Evolutionary conservation across 1,284 basidiomycete species (phyloP).

Genomic region (Heterobasidion irregulare): DNA sequence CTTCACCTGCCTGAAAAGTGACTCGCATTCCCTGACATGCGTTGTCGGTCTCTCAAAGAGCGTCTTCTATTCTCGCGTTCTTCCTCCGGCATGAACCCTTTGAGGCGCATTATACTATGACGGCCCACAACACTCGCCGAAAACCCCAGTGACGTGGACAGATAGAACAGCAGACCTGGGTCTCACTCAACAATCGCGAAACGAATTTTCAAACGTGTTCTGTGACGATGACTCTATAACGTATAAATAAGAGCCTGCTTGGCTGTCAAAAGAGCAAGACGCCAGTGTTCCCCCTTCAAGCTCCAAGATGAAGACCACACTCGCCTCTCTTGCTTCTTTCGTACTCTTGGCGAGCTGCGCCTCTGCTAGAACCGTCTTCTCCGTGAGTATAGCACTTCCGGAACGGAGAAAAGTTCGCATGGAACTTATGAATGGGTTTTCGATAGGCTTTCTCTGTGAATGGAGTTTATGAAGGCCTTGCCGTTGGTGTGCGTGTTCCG

Average conservation of each 20-base stretch:
- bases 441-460: slow-evolving; percentile 15
- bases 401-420: background rate
- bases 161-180: too few relatives aligned
- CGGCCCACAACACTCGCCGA: too few relatives aligned
- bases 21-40: background rate
- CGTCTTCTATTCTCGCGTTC: slow-evolving; percentile 2
- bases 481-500: slow-evolving; percentile 29
- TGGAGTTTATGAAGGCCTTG: slow-evolving; percentile 29
- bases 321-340: slow-evolving; percentile 17
- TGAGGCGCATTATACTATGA: background rate
- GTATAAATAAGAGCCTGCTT: too few relatives aligned
- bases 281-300: background rate
- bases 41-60: background rate
- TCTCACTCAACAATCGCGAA: too few relatives aligned
- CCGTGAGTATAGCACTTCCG: slow-evolving; percentile 16
- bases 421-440: slow-evolving; percentile 11
- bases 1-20: background rate
- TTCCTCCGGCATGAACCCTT: background rate
- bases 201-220: too few relatives aligned
- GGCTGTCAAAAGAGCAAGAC: background rate
- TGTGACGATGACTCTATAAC: too few relatives aligned
- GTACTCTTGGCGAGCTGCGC: slow-evolving; percentile 19
- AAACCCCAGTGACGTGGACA: too few relatives aligned
- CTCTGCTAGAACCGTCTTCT: slow-evolving; percentile 29
- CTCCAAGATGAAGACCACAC: slow-evolving; percentile 11